Percentiles rank a stretch among this genome's conserved stretches.
Conservation (phyloP, 768 basidiomycete genomes). For the Russula compacta region DNA sequence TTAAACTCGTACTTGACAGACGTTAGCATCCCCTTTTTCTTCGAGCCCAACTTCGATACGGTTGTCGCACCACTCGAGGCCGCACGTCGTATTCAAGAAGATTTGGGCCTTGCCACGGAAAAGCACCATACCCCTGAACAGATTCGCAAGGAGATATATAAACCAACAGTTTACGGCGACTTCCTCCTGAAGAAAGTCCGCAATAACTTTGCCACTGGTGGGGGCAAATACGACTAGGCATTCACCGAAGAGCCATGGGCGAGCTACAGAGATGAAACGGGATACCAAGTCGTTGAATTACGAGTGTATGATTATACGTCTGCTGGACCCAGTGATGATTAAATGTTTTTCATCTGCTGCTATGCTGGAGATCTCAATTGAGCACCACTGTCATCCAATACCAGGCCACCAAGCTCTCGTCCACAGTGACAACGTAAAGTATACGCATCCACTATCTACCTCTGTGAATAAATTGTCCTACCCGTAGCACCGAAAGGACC, state of each 20-base stretch:
- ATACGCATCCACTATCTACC: not conserved
- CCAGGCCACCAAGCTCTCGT: not conserved
- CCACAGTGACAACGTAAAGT: not conserved
- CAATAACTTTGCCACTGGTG: conserved; percentile 51
- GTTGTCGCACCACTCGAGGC: conserved; percentile 55
- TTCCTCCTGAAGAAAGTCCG: conserved; percentile 68
- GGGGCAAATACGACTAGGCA: conserved; percentile 28
- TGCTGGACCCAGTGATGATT: not conserved
- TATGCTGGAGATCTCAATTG: not conserved
- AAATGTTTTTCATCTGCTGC: not conserved
- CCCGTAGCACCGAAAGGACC: conserved; percentile 18
- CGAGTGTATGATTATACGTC: conserved; percentile 5
- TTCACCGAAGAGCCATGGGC: not conserved
- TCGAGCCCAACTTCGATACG: conserved; percentile 82
- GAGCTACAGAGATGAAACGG: not conserved
- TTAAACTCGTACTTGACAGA: not conserved
- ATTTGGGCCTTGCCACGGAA: conserved; percentile 16
- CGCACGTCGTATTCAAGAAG: conserved; percentile 38
- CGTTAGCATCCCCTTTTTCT: conserved; percentile 82
- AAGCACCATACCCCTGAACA: conserved; percentile 14
- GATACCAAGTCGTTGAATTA: conserved; percentile 2
- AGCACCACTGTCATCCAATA: not conserved
- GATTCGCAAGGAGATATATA: conserved; percentile 27
- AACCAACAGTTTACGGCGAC: conserved; percentile 64
- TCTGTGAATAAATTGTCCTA: conserved; percentile 21